Evolutionary conservation across 306 rosid genomes (phyloP).

Genomic region (Ochetophila trinervis): DNA sequence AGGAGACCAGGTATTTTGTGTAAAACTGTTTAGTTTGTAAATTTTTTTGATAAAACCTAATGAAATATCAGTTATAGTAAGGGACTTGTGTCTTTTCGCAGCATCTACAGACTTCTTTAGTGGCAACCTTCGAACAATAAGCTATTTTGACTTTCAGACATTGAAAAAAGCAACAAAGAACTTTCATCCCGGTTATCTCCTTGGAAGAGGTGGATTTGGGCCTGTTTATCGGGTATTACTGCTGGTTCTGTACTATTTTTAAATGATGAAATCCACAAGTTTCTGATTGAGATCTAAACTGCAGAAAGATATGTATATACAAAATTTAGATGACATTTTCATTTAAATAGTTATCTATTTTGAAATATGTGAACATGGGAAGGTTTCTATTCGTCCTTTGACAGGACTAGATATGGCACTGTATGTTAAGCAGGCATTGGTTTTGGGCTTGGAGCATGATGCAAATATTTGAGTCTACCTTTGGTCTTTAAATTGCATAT

Average conservation of each 20-base stretch:
- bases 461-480: slow-evolving; percentile 10
- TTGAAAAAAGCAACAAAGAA: slow-evolving; percentile 74
- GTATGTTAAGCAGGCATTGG: too few species aligned
- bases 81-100: slow-evolving; percentile 19
- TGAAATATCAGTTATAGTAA: not conserved
- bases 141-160: slow-evolving; percentile 52
- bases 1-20: slow-evolving; percentile 45
- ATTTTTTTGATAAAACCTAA: slow-evolving; percentile 3
- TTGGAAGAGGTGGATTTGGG: slow-evolving; percentile 97
- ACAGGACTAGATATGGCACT: too few species aligned
- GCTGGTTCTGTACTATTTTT: slow-evolving; percentile 24
- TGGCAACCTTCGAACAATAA: slow-evolving; percentile 60
- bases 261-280: not conserved
- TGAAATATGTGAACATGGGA: too few species aligned
- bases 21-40: not conserved
- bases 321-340: too few species aligned
- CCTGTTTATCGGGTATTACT: slow-evolving; percentile 80
- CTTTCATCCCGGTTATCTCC: slow-evolving; percentile 59
- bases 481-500: not conserved
- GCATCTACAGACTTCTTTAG: slow-evolving; percentile 52
- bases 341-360: too few species aligned
- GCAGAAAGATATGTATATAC: too few species aligned
- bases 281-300: not conserved
- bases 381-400: too few species aligned
- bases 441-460: slow-evolving; percentile 5